Base-by-base conservation (phyloP, 257 asterid genomes). In the Gentiana dahurica region DNA sequence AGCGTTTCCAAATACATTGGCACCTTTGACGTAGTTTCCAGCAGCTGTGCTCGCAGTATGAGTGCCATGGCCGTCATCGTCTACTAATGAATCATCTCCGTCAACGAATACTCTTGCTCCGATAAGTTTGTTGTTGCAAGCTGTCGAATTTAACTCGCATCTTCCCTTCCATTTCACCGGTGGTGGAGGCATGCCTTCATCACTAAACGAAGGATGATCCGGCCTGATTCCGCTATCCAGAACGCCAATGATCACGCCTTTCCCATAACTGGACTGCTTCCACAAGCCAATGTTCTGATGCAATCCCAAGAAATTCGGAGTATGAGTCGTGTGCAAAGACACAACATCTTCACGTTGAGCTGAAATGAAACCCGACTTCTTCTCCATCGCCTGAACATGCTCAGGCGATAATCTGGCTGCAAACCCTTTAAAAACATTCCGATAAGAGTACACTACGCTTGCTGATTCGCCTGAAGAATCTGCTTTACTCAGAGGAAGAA, bases 1-100 rank as follows among this genome's bases (percentile, higher is more conserved):
- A 8, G 82, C 87, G 6, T 44, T 68, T 12, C 91, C 84, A 39
- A 12, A 72, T 5, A 75, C 54, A 50, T 74, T 82, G 0, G 86
- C 87, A 4, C 82, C 77, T 0, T 51, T 34, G 6, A 63, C 84
- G 24, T 74, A 82, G 59, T 61, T 62, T 5, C 91, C 87, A 0
- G 84, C 91, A 0, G 86, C 84, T 8, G 73, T 82, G 62, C 82
- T 37, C 0, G 91, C 79, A 0, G 81, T 72, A 43, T 77, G 86
- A 0, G 86, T 77, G 5, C 87, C 86, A 24, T 82, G 90, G 5
- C 86, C 90, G 7, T 2, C 5, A 0, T 9, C 10, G 34, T 79
- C 87, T 0, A 68, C 8, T 0, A 74, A 68, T 0, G 70, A 51
- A 2, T 54, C 68, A 1, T 39, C 15, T 2, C 32, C 67, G 0